Evolutionary conservation across 495 filamentous ascomycete species (phyloP), one percentile per base, ranked within the genome.

Genomic region (Tuber magnatum): DNA sequence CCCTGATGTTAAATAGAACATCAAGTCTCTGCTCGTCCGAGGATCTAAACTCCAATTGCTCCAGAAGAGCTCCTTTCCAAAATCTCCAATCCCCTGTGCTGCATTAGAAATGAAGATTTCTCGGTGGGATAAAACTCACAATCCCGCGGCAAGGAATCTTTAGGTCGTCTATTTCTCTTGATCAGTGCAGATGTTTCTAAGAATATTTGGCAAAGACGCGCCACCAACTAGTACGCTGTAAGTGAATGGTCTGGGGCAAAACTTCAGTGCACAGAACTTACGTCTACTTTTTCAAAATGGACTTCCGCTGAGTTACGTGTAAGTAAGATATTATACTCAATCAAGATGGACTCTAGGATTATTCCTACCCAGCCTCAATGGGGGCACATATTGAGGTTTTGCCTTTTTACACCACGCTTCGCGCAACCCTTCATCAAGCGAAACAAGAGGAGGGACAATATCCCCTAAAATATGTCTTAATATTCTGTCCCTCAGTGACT

Each of bases 11-110:
- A 32, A 14, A 32, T 6, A 76, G 6, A 68, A 35, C 40, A 8
- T 6, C 24, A n/a, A 69, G 18, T 16, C 70, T 48, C n/a, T 78
- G 77, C 32, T 74, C 71, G 16, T 78, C 28, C 16, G 75, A 69
- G n/a, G 77, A 79, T 35, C 40, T n/a, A 38, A 79, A 79, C 28
- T 61, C 42, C 39, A 78, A 73, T 51, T 77, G 75, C 40, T 22
- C 56, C 32, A 78, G 61, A 20, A 78, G 35, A 28, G 77, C 38
- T 5, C 39, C 28, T 43, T n/a, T 61, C 77, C 77, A 78, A 68
- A 77, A 77, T 56, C 46, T 51, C 46, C 46, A 51, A n/a, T 72
- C 42, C 70, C 70, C 70, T 72, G n/a, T 32, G 16, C 39, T 3
- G 9, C 16, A 48, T 72, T 22, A 72, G 71, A 24, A 72, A n/a